Conservation (phyloP, 805 yeast genomes). For the Priceomyces castillae region DNA sequence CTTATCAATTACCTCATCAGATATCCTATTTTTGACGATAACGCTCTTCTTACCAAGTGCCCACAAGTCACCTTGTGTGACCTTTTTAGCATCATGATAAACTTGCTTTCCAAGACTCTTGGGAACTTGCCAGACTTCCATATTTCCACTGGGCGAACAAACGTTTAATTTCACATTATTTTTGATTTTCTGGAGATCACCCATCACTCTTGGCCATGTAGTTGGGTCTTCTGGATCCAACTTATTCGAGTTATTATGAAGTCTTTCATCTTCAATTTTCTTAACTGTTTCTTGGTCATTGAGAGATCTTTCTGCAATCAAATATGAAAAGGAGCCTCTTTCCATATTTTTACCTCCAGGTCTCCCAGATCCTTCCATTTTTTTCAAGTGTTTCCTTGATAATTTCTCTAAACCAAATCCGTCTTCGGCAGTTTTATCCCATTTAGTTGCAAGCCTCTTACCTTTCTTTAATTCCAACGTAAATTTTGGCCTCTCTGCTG, state of each 20-base stretch:
- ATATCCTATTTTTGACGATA: conserved; percentile 27
- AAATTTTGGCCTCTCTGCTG: conserved; percentile 73
- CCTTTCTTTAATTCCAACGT: conserved; percentile 87
- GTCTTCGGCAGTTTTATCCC: conserved; percentile 58
- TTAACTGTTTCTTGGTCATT: conserved; percentile 41
- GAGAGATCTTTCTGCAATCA: conserved; percentile 61
- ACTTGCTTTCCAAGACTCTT: conserved; percentile 68
- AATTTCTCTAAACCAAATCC: conserved; percentile 52
- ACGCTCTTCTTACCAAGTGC: conserved; percentile 43
- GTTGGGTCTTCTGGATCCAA: conserved; percentile 18
- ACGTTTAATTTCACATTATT: conserved; percentile 79
- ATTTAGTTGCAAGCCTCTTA: conserved; percentile 61
- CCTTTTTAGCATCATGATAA: conserved; percentile 89
- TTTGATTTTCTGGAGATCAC: conserved; percentile 71
- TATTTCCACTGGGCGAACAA: conserved; percentile 73
- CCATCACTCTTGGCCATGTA: conserved; percentile 72
- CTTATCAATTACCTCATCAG: conserved; percentile 30
- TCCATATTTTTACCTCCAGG: conserved; percentile 70
- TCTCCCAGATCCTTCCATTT: conserved; percentile 72
- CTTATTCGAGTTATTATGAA: conserved; percentile 22
- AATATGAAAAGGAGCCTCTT: conserved; percentile 67
- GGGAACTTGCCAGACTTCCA: conserved; percentile 87
- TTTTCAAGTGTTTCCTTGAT: conserved; percentile 24
- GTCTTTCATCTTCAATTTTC: conserved; percentile 38
- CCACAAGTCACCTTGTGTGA: conserved; percentile 86